phyloP scores from a whole-genome alignment of 768 basidiomycete species.

The Tricholoma sp. region DNA sequence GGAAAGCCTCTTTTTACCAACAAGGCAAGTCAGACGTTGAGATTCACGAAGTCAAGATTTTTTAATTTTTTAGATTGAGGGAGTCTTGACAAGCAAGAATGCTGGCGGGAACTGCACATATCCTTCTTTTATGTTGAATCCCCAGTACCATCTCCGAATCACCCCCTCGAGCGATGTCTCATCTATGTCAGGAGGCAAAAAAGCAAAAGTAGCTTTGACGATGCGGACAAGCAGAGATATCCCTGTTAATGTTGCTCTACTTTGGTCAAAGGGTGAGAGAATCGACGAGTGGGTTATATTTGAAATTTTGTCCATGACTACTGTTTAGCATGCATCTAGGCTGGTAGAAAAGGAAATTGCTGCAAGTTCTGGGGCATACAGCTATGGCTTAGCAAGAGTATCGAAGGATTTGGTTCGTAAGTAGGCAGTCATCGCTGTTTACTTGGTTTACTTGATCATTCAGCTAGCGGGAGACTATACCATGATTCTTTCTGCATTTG shows the following conservation, averaged over 20 bases:
- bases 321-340: constrained; percentile 22
- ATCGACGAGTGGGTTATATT: constrained; percentile 62
- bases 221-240: constrained; percentile 58
- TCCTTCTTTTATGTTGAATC: constrained; percentile 85
- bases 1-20: constrained; percentile 33
- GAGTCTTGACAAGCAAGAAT: constrained; percentile 59
- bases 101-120: constrained; percentile 81
- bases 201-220: constrained; percentile 37
- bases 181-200: constrained; percentile 17
- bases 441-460: constrained; percentile 1
- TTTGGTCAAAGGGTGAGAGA: constrained; percentile 74
- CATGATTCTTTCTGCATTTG: constrained; percentile 80
- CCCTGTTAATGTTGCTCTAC: constrained; percentile 66
- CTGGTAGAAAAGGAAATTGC: constrained; percentile 64
- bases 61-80: constrained; percentile 43
- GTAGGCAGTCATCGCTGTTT: constrained; percentile 7
- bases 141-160: constrained; percentile 75
- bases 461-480: constrained; percentile 74
- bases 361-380: constrained; percentile 76
- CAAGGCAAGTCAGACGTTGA: constrained; percentile 23
- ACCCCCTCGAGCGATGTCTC: constrained; percentile 26
- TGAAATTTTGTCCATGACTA: neutral
- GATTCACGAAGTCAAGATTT: neutral
- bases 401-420: constrained; percentile 51
- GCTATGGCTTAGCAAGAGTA: constrained; percentile 64